Evolutionary conservation across 768 basidiomycete genomes (phyloP).

Genomic region (Pleurotus salmoneostramineus): DNA sequence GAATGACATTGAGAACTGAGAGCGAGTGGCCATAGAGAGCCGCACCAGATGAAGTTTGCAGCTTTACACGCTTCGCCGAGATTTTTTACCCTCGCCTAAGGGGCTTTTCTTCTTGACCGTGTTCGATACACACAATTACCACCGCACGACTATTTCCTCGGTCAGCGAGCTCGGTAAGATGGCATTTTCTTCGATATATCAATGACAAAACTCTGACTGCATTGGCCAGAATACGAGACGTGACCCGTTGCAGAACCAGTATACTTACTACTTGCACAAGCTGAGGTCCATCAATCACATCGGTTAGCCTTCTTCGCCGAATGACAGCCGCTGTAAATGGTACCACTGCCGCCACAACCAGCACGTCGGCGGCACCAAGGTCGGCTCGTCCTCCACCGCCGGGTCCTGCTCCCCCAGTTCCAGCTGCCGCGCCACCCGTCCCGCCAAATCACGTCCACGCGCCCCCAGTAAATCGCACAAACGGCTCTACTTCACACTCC

Average conservation of each 20-base stretch:
- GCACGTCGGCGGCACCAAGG: conserved; percentile 31
- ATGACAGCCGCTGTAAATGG: conserved; percentile 42
- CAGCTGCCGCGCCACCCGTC: conserved; percentile 51
- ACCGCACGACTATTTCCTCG: too few relatives aligned
- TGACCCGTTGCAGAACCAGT: not conserved
- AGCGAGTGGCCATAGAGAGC: too few relatives aligned
- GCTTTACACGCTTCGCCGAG: too few relatives aligned
- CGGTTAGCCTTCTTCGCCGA: not conserved
- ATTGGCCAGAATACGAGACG: not conserved
- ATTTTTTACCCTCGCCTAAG: too few relatives aligned
- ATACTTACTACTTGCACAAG: not conserved
- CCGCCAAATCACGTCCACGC: conserved; percentile 41
- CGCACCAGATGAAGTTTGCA: too few relatives aligned
- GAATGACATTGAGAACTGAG: too few relatives aligned
- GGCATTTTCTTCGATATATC: too few relatives aligned
- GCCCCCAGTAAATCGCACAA: conserved; percentile 22
- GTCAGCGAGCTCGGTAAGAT: too few relatives aligned
- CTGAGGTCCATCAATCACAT: not conserved
- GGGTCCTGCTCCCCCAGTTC: conserved; percentile 49
- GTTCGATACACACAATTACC: too few relatives aligned
- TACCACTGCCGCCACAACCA: conserved; percentile 26
- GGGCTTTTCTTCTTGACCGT: too few relatives aligned
- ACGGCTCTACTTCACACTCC: conserved; percentile 15
- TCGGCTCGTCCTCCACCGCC: conserved; percentile 10
- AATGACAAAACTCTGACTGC: too few relatives aligned